These are phyloP conservation scores for Diaporthe nobilis DNA, from an alignment of 2,329 filamentous ascomycete genomes.

Conservation along the genomic window DNA sequence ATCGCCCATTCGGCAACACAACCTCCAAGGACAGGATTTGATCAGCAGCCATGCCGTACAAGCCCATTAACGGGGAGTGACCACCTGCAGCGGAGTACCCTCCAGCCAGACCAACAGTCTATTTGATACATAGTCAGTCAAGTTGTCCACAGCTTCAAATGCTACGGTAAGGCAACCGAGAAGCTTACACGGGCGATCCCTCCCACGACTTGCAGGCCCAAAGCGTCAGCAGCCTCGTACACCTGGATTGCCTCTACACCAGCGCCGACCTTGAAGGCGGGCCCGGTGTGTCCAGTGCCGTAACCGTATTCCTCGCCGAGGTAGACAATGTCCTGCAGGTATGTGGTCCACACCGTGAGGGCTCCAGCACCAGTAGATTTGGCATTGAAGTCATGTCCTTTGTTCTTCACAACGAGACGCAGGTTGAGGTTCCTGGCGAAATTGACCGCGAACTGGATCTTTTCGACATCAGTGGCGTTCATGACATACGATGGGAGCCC, in stretches of 20 bases:
- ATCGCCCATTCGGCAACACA: conserved; percentile 60
- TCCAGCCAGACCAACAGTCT: conserved; percentile 65
- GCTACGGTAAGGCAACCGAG: too few relatives aligned
- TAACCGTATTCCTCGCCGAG: conserved; percentile 35
- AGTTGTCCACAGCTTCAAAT: neutral
- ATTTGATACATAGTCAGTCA: conserved; percentile 40
- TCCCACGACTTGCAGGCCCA: conserved; percentile 64
- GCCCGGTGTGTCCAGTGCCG: conserved; percentile 46
- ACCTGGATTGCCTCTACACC: conserved; percentile 66
- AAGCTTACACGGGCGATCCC: conserved; percentile 59
- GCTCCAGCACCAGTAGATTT: conserved; percentile 55
- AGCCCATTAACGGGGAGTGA: conserved; percentile 65
- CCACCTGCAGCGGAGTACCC: conserved; percentile 66
- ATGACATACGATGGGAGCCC: conserved; percentile 59
- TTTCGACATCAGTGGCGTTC: conserved; percentile 56
- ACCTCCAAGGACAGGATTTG: conserved; percentile 63
- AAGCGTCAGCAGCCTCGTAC: conserved; percentile 63
- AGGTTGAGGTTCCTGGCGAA: conserved; percentile 62
- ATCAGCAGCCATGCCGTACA: conserved; percentile 65
- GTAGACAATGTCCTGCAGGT: conserved; percentile 48
- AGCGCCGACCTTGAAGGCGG: conserved; percentile 66
- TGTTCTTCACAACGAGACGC: conserved; percentile 66
- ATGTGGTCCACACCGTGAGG: conserved; percentile 53
- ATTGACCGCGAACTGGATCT: conserved; percentile 63
- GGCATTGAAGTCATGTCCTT: conserved; percentile 65